phyloP scores from a whole-genome alignment of 2,329 filamentous ascomycete species.

The Fusarium longipes region DNA sequence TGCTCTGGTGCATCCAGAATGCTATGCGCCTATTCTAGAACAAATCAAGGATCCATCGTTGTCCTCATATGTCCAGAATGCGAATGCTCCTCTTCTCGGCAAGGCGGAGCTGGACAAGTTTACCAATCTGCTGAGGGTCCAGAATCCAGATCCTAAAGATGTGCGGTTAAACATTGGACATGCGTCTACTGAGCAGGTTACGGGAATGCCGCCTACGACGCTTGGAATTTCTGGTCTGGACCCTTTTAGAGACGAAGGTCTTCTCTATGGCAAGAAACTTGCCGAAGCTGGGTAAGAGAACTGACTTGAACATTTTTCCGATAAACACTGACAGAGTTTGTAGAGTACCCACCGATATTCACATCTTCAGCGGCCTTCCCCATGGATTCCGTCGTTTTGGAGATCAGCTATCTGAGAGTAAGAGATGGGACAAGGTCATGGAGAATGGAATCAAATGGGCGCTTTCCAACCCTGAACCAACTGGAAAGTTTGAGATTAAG shows the following conservation, averaged over 20 bases:
- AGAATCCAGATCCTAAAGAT: constrained; percentile 45
- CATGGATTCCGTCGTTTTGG: constrained; percentile 61
- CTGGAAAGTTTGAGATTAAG: constrained; percentile 43
- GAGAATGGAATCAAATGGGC: constrained; percentile 58
- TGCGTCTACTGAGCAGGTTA: constrained; percentile 49
- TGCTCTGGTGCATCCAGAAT: constrained; percentile 48
- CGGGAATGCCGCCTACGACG: constrained; percentile 56
- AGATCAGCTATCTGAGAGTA: constrained; percentile 51
- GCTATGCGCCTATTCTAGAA: constrained; percentile 46
- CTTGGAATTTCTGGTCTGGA: constrained; percentile 61
- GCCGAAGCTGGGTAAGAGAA: constrained; percentile 55
- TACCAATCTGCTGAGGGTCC: constrained; percentile 44
- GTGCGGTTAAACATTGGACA: constrained; percentile 52
- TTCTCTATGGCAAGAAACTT: constrained; percentile 59
- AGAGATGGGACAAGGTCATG: constrained; percentile 57
- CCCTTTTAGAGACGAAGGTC: constrained; percentile 60
- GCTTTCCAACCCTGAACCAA: constrained; percentile 49
- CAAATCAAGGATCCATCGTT: constrained; percentile 53
- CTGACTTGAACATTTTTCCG: accelerated
- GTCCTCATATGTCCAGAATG: constrained; percentile 59
- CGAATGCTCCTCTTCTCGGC: constrained; percentile 56
- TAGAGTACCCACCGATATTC: constrained; percentile 60
- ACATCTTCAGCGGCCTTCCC: constrained; percentile 64
- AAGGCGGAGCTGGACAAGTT: constrained; percentile 42
- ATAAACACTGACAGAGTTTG: neutral